Evolutionary conservation across 371 early-diverging fungal species (phyloP).

Genomic region (Zopfochytrium polystomum): DNA sequence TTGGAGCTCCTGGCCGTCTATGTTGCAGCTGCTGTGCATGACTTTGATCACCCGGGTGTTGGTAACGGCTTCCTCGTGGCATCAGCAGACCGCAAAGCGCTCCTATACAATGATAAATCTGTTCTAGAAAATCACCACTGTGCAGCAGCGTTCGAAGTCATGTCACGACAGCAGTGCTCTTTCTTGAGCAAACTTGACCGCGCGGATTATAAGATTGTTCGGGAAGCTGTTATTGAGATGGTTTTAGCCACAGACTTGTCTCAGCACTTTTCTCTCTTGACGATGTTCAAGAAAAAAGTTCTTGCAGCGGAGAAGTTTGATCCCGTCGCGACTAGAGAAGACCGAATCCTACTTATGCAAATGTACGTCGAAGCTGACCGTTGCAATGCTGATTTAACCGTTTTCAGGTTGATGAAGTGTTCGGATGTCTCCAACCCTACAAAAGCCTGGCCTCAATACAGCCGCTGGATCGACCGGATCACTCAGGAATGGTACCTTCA

Average conservation of each 20-base stretch:
- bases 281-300: constrained; percentile 51
- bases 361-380: too few species aligned
- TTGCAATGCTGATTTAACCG: too few species aligned
- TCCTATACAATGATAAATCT: too few species aligned
- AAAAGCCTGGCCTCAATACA: constrained; percentile 45
- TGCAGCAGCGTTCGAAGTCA: constrained; percentile 76
- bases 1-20: constrained; percentile 46
- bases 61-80: constrained; percentile 56
- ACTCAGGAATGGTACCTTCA: constrained; percentile 50
- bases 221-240: constrained; percentile 48
- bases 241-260: constrained; percentile 55
- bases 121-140: constrained; percentile 90
- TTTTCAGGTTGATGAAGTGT: constrained; percentile 53
- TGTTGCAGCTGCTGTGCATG: constrained; percentile 53
- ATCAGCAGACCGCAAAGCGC: constrained; percentile 75
- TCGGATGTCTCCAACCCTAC: constrained; percentile 58
- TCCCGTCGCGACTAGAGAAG: constrained; percentile 41
- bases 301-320: constrained; percentile 37
- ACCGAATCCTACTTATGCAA: constrained; percentile 45
- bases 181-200: constrained; percentile 38
- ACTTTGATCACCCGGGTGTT: constrained; percentile 53
- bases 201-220: constrained; percentile 27
- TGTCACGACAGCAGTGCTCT: constrained; percentile 43
- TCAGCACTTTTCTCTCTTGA: constrained; percentile 45
- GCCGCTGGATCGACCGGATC: constrained; percentile 47